These are phyloP conservation scores for Brassica rapa DNA, from an alignment of 345 rosid species.

Conservation along the genomic window DNA sequence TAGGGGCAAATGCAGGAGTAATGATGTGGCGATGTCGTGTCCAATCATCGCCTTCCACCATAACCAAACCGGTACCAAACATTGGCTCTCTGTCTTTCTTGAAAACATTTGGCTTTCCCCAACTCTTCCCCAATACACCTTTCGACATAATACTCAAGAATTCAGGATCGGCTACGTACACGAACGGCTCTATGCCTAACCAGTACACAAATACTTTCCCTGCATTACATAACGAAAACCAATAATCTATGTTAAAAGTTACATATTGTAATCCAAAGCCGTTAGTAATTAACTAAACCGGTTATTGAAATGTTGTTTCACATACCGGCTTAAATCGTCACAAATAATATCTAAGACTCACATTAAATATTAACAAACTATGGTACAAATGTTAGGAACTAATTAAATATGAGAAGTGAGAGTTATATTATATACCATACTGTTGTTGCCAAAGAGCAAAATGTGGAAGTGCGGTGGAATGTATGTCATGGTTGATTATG, in stretches of 20 bases:
- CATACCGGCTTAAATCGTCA: background rate
- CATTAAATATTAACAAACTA: background rate
- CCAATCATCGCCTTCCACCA: slow-evolving; percentile 96
- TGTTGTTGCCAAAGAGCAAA: slow-evolving; percentile 77
- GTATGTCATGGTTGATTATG: slow-evolving; percentile 71
- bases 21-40: slow-evolving; percentile 85
- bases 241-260: background rate
- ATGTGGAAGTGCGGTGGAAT: slow-evolving; percentile 74
- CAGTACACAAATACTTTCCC: slow-evolving; percentile 93
- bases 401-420: background rate
- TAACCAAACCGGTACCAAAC: slow-evolving; percentile 84
- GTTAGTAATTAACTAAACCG: background rate
- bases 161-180: slow-evolving; percentile 86
- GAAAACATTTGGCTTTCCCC: slow-evolving; percentile 92
- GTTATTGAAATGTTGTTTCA: background rate
- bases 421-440: slow-evolving; percentile 47
- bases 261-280: background rate
- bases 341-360: background rate
- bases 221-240: slow-evolving; percentile 36
- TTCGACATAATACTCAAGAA: slow-evolving; percentile 71
- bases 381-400: background rate
- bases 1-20: slow-evolving; percentile 79
- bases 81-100: slow-evolving; percentile 84
- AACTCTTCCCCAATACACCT: slow-evolving; percentile 85
- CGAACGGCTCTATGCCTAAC: slow-evolving; percentile 92